Evolutionary conservation across 2,329 filamentous ascomycete species (phyloP), one percentile per base, ranked within the genome.

Genomic region (Aspergillus sergii): DNA sequence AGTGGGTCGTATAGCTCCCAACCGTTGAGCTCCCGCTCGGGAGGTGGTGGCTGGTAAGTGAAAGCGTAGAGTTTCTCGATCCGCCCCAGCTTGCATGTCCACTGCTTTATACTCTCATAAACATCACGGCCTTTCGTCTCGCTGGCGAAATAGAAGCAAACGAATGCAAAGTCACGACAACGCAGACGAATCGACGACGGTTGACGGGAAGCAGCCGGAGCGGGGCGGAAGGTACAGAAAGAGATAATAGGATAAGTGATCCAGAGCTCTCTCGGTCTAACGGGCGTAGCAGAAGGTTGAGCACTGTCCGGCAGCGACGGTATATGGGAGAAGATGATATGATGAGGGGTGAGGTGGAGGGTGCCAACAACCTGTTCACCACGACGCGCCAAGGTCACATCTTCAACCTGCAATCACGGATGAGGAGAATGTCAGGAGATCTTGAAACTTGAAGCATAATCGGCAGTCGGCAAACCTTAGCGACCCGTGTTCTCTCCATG

Each of bases 31-130:
- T 87, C 85, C 71, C 86, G 87, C 81, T 97, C 94, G 16, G 86
- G 83, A 68, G 86, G 87, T 12, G 90, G 87, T 12, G 93, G 90
- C 59, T 89, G 87, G 75, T 96, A 97, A 63, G 85, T 88, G 75
- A 97, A 99, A 0, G 95, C 95, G 73, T 97, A 93, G 1, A 99
- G 85, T 77, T 92, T 95, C 68, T 97, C 93, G 57, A 98, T 87
- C 32, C 88, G 88, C 7, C 92, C 91, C 10, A 96, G 80, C 72
- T 88, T 93, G 80, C 92, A 97, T 0, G 93, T 94, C 72, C 92
- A 87, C 50, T 84, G 81, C 65, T 90, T 91, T 68, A 99, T 92
- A 65, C 89, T 93, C 62, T 97, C 94, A 76, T 93, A 99, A 1
- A 91, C 91, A 68, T 96, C 92, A 62, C 91, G 88, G 10, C 93